Evolutionary conservation across 805 yeast species (phyloP).

Genomic region (Babjeviella inositovora): DNA sequence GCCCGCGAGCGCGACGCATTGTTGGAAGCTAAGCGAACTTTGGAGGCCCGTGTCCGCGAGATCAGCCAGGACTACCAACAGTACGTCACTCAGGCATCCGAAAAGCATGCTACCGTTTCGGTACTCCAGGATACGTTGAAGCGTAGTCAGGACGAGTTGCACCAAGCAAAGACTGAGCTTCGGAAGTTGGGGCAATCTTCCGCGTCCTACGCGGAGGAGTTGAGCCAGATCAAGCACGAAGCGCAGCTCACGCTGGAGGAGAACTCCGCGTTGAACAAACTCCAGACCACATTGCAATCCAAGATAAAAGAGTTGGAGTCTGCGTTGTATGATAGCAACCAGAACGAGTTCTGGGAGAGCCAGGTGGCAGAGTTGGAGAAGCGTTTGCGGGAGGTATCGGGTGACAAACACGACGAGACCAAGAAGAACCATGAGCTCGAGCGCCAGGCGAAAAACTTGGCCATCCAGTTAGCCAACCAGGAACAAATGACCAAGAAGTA

Average conservation of each 20-base stretch:
- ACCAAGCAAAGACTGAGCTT: slow-evolving; percentile 15
- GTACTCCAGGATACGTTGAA: too few relatives aligned
- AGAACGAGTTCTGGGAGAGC: slow-evolving; percentile 28
- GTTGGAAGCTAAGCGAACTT: slow-evolving; percentile 25
- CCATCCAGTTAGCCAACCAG: slow-evolving; percentile 34
- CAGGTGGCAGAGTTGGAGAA: slow-evolving; percentile 35
- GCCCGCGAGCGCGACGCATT: slow-evolving; percentile 47
- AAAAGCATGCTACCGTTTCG: too few relatives aligned
- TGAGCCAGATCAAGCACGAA: slow-evolving; percentile 24
- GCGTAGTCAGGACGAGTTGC: too few relatives aligned
- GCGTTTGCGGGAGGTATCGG: slow-evolving; percentile 27
- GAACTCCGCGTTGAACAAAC: slow-evolving; percentile 43
- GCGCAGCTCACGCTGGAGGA: slow-evolving; percentile 47
- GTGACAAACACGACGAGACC: slow-evolving; percentile 30
- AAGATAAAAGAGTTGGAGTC: slow-evolving; percentile 29
- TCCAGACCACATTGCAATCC: slow-evolving; percentile 29
- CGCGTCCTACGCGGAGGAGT: slow-evolving; percentile 14
- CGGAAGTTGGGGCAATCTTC: slow-evolving; percentile 12
- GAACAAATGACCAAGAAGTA: slow-evolving; percentile 29
- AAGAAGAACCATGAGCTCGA: slow-evolving; percentile 33
- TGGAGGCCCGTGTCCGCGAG: slow-evolving; percentile 26
- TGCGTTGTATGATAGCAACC: slow-evolving; percentile 30
- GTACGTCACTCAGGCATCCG: too few relatives aligned
- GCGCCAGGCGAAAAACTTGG: slow-evolving; percentile 35
- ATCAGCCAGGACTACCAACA: slow-evolving; percentile 20